These are phyloP conservation scores for Casuarina glauca DNA, from an alignment of 306 rosid species.

Conservation along the genomic window DNA sequence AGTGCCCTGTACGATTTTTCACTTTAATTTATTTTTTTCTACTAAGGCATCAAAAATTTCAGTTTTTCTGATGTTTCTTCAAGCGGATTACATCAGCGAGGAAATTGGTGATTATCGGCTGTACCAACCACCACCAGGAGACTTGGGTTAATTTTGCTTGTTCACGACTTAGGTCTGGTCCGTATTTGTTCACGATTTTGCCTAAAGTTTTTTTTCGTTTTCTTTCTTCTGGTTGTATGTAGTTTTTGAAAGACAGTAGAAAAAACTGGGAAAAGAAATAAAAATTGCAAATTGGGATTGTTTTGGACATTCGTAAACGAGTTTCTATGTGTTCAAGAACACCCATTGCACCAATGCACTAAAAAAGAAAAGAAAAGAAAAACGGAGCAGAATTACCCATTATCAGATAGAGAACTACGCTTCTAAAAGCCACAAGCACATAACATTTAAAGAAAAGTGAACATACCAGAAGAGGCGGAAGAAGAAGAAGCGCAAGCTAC, in stretches of 20 bases:
- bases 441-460: not conserved
- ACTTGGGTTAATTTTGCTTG: not conserved
- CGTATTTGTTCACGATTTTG: not conserved
- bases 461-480: constrained; percentile 55
- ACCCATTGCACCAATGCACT: not conserved
- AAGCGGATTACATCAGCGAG: not conserved
- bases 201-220: not conserved
- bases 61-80: not conserved
- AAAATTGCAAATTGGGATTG: not conserved
- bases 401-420: not conserved
- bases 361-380: not conserved
- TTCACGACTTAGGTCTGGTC: not conserved
- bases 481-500: constrained; percentile 56
- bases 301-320: not conserved
- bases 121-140: not conserved
- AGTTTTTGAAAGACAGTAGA: not conserved
- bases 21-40: not conserved
- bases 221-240: not conserved
- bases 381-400: constrained; percentile 11
- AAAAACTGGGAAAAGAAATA: not conserved
- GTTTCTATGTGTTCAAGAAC: constrained; percentile 2
- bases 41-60: too few species aligned
- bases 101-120: not conserved
- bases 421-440: not conserved
- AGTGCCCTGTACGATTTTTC: not conserved